Evolutionary conservation across 257 asterid genomes (phyloP).

Genomic region (Salvia hispanica): DNA sequence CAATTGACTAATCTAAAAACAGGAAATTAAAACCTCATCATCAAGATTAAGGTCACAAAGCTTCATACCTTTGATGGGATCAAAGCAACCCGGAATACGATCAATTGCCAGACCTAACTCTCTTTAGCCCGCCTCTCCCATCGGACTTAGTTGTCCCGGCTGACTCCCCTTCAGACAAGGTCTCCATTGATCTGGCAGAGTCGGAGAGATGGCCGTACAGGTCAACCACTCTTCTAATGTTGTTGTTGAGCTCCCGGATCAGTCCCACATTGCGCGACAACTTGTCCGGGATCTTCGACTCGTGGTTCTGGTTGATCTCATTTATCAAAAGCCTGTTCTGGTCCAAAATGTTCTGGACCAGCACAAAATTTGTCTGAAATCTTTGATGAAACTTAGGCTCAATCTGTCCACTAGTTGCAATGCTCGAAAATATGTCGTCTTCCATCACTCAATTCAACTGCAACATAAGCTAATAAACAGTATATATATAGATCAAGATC

Average conservation of each 20-base stretch:
- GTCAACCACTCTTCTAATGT: slow-evolving; percentile 60
- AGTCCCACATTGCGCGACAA: slow-evolving; percentile 52
- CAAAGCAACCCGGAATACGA: slow-evolving; percentile 11
- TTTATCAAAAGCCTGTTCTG: slow-evolving; percentile 55
- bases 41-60: slow-evolving; percentile 13
- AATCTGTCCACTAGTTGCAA: slow-evolving; percentile 37
- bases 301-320: slow-evolving; percentile 61
- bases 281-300: slow-evolving; percentile 52
- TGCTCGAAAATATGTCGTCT: slow-evolving; percentile 47
- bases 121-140: slow-evolving; percentile 49
- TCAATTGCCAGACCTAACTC: slow-evolving; percentile 42
- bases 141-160: slow-evolving; percentile 42
- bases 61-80: slow-evolving; percentile 15
- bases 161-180: slow-evolving; percentile 53
- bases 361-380: slow-evolving; percentile 50
- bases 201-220: slow-evolving; percentile 49
- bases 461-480: slow-evolving; percentile 21
- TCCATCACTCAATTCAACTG: slow-evolving; percentile 44
- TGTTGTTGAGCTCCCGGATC: slow-evolving; percentile 59
- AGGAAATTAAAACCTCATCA: background rate
- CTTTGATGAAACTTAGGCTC: slow-evolving; percentile 49
- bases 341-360: slow-evolving; percentile 55
- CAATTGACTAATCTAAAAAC: slow-evolving; percentile 22
- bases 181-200: slow-evolving; percentile 50
- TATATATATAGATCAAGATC: background rate